Base-by-base conservation (phyloP, 768 basidiomycete species). In the Leccinum pellstonianum region DNA sequence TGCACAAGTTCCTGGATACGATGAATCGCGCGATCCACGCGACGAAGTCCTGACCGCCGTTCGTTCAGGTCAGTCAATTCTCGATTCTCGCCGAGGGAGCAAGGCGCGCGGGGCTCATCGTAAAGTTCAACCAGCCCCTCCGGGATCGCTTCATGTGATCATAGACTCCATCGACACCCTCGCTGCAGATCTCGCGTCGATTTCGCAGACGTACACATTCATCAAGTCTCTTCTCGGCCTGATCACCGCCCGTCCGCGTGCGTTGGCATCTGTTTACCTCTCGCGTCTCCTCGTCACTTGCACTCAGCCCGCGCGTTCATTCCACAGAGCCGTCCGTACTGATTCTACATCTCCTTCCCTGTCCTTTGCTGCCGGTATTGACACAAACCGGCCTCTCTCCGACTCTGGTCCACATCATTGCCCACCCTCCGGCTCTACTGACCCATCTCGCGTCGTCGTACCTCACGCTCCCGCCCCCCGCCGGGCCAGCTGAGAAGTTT, bases 91-190 rank as follows among this genome's bases (percentile, higher is more conserved):
- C 27, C 27, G 23, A 43, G 41, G n/a, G n/a, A 27, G 47, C 8
- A 1, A 52, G n/a, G 17, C 15, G 14, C 12, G 27, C 9, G 31
- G 38, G 38, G 41, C 63, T 66, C 54, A 65, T 55, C 55, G 52
- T 58, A 3, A 51, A 54, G 10, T 43, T 43, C 8, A 27, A 27
- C 0, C 68, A 81, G 81, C 73, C 50, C 65, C 78, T 31, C 43
- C 77, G 31, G 78, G 80, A 31, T 77, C 86, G n/a, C 59, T 90
- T 29, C 81, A 79, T 61, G 81, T 91, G 23, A 70, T 89, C 54
- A 78, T 94, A 37, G 93, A 94, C 70, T 90, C 90, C 19, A 72
- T 86, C 17, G 87, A 91, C 64, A 87, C 84, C 4, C 72, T 93
- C 23, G 68, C 79, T 5, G 76, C 81, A 10, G 88, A 92, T 66